Base-by-base conservation (phyloP, 306 rosid species). In the Trifolium repens region DNA sequence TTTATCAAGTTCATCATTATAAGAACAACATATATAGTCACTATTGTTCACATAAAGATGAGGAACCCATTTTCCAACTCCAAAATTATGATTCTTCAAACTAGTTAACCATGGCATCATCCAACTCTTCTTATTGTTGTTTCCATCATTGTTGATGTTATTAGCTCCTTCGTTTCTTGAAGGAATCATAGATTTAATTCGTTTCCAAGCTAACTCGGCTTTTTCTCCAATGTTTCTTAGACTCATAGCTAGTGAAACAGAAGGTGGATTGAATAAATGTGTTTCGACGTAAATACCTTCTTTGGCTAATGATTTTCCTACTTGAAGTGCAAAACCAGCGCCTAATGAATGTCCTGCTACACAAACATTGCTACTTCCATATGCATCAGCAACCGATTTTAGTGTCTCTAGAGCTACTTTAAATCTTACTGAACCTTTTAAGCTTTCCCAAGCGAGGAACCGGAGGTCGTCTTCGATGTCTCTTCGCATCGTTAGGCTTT, bases 311-410 rank as follows among this genome's bases (percentile, higher is more conserved):
- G 93, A 84, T 61, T 94, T 94, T 57, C 98, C 99, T 1, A 94
- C 92, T 73, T 94, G 97, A 69, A 94, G 96, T 78, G 97, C 96
- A 76, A 94, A 92, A 2, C 99, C 97, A 39, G 99, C 99, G 5
- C 97, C 99, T 30, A 94, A 68, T n/a, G 97, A 94, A 76, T 92
- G 99, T 7, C 99, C 99, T 4, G 99, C 92, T 55, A 90, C 73
- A 22, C 96, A 92, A 3, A 94, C 92, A 84, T 90, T 94, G 37
- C 78, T 73, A 68, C 97, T 90, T 65, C 99, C 99, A 47, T 84
- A 90, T 35, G 68, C 70, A 54, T 88, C 84, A 3, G 92, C 89
- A 35, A 84, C 83, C 1, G 88, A 82, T 71, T 84, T 86, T 15
- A 94, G 72, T 26, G 84, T 91, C 71, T 85, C 89, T 78, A 92